Evolutionary conservation across 2,329 filamentous ascomycete species (phyloP).

Genomic region (Colletotrichum spinosum): DNA sequence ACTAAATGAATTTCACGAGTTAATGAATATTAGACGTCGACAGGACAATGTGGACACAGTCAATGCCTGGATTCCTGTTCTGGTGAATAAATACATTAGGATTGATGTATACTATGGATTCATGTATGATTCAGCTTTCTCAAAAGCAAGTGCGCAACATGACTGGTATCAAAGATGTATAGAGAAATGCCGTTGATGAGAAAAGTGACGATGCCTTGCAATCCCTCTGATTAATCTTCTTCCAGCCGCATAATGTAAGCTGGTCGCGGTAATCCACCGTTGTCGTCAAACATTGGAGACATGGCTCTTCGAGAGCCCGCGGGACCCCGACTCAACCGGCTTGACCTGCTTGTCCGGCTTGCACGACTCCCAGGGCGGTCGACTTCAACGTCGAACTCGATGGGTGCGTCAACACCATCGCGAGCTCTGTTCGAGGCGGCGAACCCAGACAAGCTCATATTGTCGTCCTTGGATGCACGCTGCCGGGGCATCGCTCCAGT

Average conservation of each 20-base stretch:
- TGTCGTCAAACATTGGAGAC: conserved; percentile 5
- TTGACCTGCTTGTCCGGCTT: conserved; percentile 31
- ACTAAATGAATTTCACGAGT: conserved; percentile 36
- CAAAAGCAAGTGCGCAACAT: background rate
- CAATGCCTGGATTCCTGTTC: background rate
- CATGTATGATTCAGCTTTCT: too few species aligned
- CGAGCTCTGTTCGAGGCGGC: conserved; percentile 32
- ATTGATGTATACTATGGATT: background rate
- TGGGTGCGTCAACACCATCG: conserved; percentile 17
- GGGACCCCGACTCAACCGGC: conserved; percentile 16
- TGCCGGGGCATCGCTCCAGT: conserved; percentile 12
- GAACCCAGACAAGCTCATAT: conserved; percentile 39
- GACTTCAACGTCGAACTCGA: conserved; percentile 6
- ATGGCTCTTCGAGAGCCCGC: background rate
- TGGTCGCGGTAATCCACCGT: conserved; percentile 3
- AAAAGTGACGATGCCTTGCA: too few species aligned
- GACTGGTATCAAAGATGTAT: background rate
- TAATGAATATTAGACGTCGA: conserved; percentile 17
- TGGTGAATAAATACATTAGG: background rate
- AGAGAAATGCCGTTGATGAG: background rate
- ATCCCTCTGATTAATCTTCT: conserved; percentile 16
- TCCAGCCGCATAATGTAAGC: conserved; percentile 24
- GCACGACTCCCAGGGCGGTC: conserved; percentile 28
- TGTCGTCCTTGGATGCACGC: conserved; percentile 33
- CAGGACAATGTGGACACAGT: background rate